Evolutionary conservation across 768 basidiomycete species (phyloP).

Genomic region (Naganishia onofrii): DNA sequence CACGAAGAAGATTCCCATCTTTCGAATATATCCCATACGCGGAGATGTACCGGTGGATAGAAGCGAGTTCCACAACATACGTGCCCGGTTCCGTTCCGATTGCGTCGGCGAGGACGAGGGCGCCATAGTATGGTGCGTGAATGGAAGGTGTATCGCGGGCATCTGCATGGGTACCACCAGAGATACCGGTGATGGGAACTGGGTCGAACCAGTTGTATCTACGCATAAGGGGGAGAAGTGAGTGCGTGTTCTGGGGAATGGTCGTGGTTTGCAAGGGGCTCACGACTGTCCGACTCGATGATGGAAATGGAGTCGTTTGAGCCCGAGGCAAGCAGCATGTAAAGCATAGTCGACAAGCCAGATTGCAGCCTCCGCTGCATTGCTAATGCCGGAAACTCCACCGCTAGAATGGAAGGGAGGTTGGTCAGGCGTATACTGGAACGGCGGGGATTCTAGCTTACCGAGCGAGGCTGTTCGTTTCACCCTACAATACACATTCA

Average conservation of each 20-base stretch:
- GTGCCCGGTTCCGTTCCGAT: conserved; percentile 24
- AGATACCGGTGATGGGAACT: conserved; percentile 26
- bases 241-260: too few species aligned
- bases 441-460: neutral
- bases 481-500: neutral
- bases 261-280: neutral
- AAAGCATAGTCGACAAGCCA: conserved; percentile 36
- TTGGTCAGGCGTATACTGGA: neutral
- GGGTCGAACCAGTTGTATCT: conserved; percentile 34
- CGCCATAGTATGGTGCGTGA: conserved; percentile 31
- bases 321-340: conserved; percentile 31
- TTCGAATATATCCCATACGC: neutral
- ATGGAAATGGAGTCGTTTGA: conserved; percentile 34
- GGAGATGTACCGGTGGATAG: neutral
- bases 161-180: conserved; percentile 24
- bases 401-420: neutral
- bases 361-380: conserved; percentile 34
- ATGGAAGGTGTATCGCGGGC: conserved; percentile 27
- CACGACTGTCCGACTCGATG: conserved; percentile 30
- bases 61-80: neutral
- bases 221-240: neutral
- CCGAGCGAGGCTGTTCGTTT: neutral
- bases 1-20: neutral
- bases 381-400: conserved; percentile 29
- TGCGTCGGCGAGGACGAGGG: conserved; percentile 33